A percentile compares a stretch with the other conserved stretches of the same genome.
phyloP scores from a whole-genome alignment of 2,329 filamentous ascomycete species.

The Calonectria honghensis region DNA sequence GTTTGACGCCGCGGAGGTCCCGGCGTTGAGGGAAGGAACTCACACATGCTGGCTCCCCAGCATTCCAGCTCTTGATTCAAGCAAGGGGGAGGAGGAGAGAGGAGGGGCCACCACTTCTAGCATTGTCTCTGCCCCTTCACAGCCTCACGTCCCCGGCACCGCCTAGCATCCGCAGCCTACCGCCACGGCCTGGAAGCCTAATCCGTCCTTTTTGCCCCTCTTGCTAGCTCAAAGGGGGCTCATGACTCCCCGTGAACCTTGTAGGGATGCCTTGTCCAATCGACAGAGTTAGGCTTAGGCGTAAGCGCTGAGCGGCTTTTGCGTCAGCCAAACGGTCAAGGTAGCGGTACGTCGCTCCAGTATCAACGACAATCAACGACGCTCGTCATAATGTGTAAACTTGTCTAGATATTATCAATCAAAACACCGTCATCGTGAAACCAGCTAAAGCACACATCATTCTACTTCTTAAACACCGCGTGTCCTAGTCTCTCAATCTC shows the following conservation, averaged over 20 bases:
- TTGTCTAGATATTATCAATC: not conserved
- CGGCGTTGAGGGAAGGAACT: not conserved
- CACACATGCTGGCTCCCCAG: not conserved
- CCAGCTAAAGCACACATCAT: not conserved
- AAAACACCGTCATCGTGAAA: not conserved
- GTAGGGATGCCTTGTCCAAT: conserved; percentile 1
- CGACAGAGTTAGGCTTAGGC: conserved; percentile 14
- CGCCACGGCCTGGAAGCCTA: conserved; percentile 23
- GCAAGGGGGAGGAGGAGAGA: not conserved
- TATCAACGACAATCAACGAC: not conserved
- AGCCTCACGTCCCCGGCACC: conserved; percentile 14
- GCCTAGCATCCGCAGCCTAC: conserved; percentile 26
- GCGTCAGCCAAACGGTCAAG: conserved; percentile 5
- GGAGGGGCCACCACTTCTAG: not conserved
- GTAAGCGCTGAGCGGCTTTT: not conserved
- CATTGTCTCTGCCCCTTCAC: conserved; percentile 16
- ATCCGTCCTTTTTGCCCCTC: conserved; percentile 3
- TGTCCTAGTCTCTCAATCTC: conserved; percentile 90
- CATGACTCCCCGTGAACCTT: conserved; percentile 23
- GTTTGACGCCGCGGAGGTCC: conserved; percentile 8
- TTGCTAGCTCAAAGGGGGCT: conserved; percentile 1
- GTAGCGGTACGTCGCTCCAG: not conserved
- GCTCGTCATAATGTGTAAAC: not conserved
- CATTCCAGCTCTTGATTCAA: conserved; percentile 41
- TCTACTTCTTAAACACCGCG: conserved; percentile 70